A percentile compares a stretch with the other conserved stretches of the same genome.
Evolutionary conservation across 257 asterid species (phyloP).

Genomic region (Solanum etuberosum): DNA sequence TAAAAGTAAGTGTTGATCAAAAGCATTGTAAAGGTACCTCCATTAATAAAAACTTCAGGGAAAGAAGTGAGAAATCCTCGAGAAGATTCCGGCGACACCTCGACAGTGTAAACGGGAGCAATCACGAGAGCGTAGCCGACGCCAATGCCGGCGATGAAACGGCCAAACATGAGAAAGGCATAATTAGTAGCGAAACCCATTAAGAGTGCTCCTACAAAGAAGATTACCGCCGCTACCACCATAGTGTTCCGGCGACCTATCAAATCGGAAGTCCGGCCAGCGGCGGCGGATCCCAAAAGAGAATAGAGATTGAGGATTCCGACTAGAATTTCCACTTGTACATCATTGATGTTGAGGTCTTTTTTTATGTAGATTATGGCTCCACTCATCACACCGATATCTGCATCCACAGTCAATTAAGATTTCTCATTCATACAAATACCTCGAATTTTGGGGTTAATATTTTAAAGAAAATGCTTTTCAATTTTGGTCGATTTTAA

Average conservation of each 20-base stretch:
- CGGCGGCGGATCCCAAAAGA: conserved; percentile 16
- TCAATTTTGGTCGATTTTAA: too few relatives aligned
- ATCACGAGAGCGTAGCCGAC: conserved; percentile 19
- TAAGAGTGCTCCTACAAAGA: conserved; percentile 14
- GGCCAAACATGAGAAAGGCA: conserved; percentile 25
- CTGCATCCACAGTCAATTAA: background rate
- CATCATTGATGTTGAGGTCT: conserved; percentile 11
- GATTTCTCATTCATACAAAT: too few relatives aligned
- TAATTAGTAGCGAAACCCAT: conserved; percentile 28
- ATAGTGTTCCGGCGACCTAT: conserved; percentile 25
- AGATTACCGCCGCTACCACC: conserved; percentile 8
- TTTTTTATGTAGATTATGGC: conserved; percentile 13
- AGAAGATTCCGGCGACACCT: too few relatives aligned
- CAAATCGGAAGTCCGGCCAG: conserved; percentile 26
- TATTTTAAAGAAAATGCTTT: too few relatives aligned
- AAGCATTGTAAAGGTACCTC: too few relatives aligned
- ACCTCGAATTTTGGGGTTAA: too few relatives aligned
- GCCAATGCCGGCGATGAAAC: conserved; percentile 22
- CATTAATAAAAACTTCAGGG: conserved; percentile 22
- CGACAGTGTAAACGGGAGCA: too few relatives aligned
- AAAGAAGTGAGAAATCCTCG: conserved; percentile 15
- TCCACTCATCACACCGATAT: conserved; percentile 24
- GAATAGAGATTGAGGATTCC: conserved; percentile 22
- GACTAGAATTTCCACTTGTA: conserved; percentile 9
- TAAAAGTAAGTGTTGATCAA: too few relatives aligned